A percentile compares a stretch with the other conserved stretches of the same genome.
Conservation (phyloP, 805 yeast genomes). For the Barnettozyma californica region DNA sequence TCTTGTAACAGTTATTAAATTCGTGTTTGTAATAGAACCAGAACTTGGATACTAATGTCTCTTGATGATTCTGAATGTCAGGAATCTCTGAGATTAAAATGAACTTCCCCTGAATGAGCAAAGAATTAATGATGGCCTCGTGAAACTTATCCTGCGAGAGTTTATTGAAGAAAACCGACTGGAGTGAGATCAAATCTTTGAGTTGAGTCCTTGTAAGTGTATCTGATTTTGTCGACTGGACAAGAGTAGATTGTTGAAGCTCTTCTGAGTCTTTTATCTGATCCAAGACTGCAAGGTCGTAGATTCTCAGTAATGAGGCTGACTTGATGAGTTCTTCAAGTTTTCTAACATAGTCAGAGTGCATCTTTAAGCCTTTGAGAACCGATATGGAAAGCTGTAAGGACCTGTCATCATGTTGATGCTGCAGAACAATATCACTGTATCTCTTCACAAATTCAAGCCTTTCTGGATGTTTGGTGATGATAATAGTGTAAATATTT, state of each 20-base stretch:
- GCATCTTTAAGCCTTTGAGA: neutral
- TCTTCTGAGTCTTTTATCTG: neutral
- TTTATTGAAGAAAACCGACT: neutral
- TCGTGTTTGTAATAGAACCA: conserved; percentile 9
- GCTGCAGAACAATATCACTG: neutral
- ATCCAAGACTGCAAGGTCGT: neutral
- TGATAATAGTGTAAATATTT: neutral
- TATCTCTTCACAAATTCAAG: neutral
- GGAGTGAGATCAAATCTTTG: neutral
- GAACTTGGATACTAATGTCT: neutral
- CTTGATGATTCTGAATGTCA: neutral
- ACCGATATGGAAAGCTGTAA: neutral
- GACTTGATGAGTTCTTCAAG: neutral
- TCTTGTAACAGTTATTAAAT: conserved; percentile 9
- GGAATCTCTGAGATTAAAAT: neutral
- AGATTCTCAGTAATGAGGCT: neutral
- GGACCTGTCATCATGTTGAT: neutral
- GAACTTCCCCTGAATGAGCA: conserved; percentile 1
- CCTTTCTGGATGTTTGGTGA: neutral
- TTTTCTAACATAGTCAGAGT: neutral
- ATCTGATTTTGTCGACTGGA: neutral
- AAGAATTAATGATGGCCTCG: neutral
- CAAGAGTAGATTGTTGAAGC: neutral
- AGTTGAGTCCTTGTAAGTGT: neutral
- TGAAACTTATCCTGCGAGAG: neutral